Percentiles rank a stretch among this genome's conserved stretches.
Conservation (phyloP, 2,329 filamentous ascomycete species). For the Exophiala sideris region DNA sequence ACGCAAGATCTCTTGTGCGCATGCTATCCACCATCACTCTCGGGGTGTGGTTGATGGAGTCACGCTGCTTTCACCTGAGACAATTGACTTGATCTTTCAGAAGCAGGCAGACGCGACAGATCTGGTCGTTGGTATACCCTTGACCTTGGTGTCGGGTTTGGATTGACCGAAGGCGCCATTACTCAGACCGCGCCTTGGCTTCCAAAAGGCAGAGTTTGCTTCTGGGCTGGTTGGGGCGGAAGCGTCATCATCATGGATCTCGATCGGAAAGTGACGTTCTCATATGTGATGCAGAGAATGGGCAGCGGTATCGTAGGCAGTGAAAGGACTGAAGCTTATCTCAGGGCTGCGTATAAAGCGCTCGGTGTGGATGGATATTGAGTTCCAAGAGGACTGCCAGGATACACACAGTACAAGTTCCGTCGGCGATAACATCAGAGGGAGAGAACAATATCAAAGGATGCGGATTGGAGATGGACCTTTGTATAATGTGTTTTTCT, state of each 20-base stretch:
- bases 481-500: too few species aligned
- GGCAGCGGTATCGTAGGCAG: slow-evolving; percentile 32
- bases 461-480: too few species aligned
- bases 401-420: not conserved
- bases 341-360: slow-evolving; percentile 34
- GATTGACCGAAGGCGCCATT: slow-evolving; percentile 32
- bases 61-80: slow-evolving; percentile 40
- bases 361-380: slow-evolving; percentile 7
- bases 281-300: slow-evolving; percentile 50
- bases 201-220: slow-evolving; percentile 36
- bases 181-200: slow-evolving; percentile 27
- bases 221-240: slow-evolving; percentile 49
- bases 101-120: slow-evolving; percentile 45
- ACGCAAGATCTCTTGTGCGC: slow-evolving; percentile 42
- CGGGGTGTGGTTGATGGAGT: slow-evolving; percentile 34
- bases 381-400: not conserved
- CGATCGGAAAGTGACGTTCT: slow-evolving; percentile 42
- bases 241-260: slow-evolving; percentile 45
- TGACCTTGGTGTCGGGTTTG: slow-evolving; percentile 46
- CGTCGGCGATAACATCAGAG: too few species aligned
- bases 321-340: slow-evolving; percentile 30
- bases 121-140: slow-evolving; percentile 34
- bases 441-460: too few species aligned
- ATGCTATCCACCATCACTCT: slow-evolving; percentile 42
- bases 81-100: slow-evolving; percentile 45